Evolutionary conservation across 2,329 filamentous ascomycete genomes (phyloP).

Genomic region (Albifimbria verrucaria): DNA sequence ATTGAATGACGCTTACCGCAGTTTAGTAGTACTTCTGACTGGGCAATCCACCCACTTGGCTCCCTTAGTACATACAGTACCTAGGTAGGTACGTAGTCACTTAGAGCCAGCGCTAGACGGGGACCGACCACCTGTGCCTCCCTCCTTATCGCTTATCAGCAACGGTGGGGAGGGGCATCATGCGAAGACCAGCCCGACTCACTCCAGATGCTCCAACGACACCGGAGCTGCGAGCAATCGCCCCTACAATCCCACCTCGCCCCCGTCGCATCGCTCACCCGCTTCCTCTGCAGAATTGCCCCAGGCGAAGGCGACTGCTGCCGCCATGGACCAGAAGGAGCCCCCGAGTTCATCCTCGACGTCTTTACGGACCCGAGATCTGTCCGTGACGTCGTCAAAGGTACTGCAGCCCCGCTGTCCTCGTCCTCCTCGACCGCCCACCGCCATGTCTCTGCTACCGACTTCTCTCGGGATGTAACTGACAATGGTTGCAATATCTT

Average conservation of each 20-base stretch:
- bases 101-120: too few relatives aligned
- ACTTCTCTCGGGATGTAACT: constrained; percentile 7
- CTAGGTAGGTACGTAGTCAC: too few relatives aligned
- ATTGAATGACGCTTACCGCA: too few relatives aligned
- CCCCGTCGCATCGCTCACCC: too few relatives aligned
- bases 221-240: too few relatives aligned
- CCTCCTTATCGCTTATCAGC: constrained; percentile 1
- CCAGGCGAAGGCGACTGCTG: not conserved
- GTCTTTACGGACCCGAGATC: constrained; percentile 88
- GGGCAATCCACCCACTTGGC: too few relatives aligned
- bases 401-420: constrained; percentile 40
- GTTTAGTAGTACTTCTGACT: too few relatives aligned
- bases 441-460: constrained; percentile 11
- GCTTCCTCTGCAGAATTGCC: too few relatives aligned
- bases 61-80: too few relatives aligned
- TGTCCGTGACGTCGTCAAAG: constrained; percentile 90
- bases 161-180: not conserved
- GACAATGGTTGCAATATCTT: not conserved
- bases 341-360: constrained; percentile 91
- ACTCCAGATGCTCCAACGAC: too few relatives aligned
- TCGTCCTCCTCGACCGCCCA: constrained; percentile 8
- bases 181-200: not conserved
- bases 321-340: constrained; percentile 45
- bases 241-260: too few relatives aligned
- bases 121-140: too few relatives aligned